Conservation (phyloP, 352 stramenopile genomes). For the Phytophthora litchii region DNA sequence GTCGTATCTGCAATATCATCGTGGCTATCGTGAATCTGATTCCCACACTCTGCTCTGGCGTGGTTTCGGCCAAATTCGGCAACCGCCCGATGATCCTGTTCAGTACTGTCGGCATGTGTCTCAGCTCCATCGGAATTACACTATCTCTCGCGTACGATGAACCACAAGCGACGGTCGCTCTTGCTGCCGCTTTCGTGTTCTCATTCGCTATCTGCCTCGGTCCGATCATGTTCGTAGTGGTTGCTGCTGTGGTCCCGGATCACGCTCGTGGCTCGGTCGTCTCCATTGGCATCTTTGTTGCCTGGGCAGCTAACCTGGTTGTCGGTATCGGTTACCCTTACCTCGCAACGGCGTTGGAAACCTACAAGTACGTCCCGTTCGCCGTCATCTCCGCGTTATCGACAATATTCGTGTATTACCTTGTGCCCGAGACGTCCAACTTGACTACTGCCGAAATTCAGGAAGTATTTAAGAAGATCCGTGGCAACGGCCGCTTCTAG, state of each 20-base stretch:
- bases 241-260: conserved; percentile 45
- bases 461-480: conserved; percentile 38
- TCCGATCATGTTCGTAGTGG: conserved; percentile 43
- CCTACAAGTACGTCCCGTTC: conserved; percentile 45
- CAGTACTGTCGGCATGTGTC: conserved; percentile 35
- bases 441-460: conserved; percentile 46
- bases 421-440: conserved; percentile 45
- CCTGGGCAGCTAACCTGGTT: conserved; percentile 44
- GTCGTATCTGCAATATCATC: conserved; percentile 42
- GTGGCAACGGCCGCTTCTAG: conserved; percentile 33
- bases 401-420: conserved; percentile 35
- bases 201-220: conserved; percentile 36
- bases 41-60: conserved; percentile 29
- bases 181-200: conserved; percentile 30
- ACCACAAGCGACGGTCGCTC: conserved; percentile 28
- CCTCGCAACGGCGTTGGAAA: conserved; percentile 28
- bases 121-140: conserved; percentile 42
- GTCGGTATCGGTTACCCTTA: conserved; percentile 54
- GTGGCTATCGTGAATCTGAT: conserved; percentile 46
- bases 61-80: conserved; percentile 37
- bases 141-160: conserved; percentile 29
- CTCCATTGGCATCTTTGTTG: conserved; percentile 36
- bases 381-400: conserved; percentile 20
- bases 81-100: conserved; percentile 44
- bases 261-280: conserved; percentile 39